A percentile compares a stretch with the other conserved stretches of the same genome.
These are phyloP conservation scores for Annulohypoxylon truncatum DNA, from an alignment of 2,329 filamentous ascomycete genomes.

Conservation along the genomic window DNA sequence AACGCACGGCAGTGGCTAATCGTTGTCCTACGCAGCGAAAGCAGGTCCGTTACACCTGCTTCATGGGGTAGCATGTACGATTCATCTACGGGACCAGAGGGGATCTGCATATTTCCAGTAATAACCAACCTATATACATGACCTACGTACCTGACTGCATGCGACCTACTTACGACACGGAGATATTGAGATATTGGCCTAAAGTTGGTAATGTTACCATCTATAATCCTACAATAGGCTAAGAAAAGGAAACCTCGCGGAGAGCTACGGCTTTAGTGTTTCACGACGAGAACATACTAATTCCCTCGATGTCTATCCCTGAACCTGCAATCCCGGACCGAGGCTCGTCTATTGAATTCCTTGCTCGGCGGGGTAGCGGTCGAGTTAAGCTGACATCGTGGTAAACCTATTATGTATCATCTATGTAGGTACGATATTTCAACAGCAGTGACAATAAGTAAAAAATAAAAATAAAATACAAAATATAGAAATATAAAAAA, in stretches of 20 bases:
- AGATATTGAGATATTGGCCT: constrained; percentile 11
- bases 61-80: constrained; percentile 48
- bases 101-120: constrained; percentile 28
- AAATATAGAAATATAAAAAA: too few species aligned
- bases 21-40: constrained; percentile 41
- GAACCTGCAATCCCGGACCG: background rate
- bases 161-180: constrained; percentile 12
- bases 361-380: background rate
- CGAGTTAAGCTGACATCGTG: background rate
- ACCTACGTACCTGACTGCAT: constrained; percentile 16
- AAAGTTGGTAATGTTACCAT: constrained; percentile 23
- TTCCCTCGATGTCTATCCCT: background rate
- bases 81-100: constrained; percentile 41
- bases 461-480: background rate
- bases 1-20: constrained; percentile 37
- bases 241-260: constrained; percentile 5
- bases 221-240: constrained; percentile 14
- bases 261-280: constrained; percentile 5
- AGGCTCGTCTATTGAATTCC: background rate
- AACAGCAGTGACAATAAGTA: background rate
- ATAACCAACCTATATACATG: constrained; percentile 13
- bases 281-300: background rate
- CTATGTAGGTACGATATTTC: background rate
- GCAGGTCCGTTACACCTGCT: constrained; percentile 46
- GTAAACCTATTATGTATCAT: background rate